Percentiles rank a stretch among this genome's conserved stretches.
These are phyloP conservation scores for Geoglossum cookeanum DNA, from an alignment of 2,329 filamentous ascomycete genomes.

Conservation along the genomic window DNA sequence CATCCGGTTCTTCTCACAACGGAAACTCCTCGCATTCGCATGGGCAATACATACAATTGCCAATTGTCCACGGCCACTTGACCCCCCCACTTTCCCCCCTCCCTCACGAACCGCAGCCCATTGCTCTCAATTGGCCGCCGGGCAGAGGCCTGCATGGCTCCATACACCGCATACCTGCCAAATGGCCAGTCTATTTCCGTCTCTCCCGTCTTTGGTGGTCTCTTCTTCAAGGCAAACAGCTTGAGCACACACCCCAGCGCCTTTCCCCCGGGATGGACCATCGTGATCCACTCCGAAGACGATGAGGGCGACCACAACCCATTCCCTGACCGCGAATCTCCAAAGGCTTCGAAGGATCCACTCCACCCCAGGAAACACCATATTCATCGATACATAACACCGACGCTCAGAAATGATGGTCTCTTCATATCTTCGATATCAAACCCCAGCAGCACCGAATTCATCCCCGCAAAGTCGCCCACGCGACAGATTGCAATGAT, in stretches of 20 bases:
- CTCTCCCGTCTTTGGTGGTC: constrained; percentile 73
- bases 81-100: neutral
- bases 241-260: constrained; percentile 46
- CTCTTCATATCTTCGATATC: constrained; percentile 87
- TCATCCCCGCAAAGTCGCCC: constrained; percentile 59
- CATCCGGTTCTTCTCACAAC: too few species aligned
- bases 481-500: constrained; percentile 90
- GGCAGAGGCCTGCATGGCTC: neutral
- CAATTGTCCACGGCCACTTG: neutral
- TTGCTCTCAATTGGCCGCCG: neutral
- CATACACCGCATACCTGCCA: constrained; percentile 45
- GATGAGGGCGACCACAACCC: constrained; percentile 17
- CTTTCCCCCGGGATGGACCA: constrained; percentile 77
- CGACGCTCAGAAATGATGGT: constrained; percentile 60
- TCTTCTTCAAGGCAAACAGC: constrained; percentile 74
- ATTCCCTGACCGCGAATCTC: constrained; percentile 2
- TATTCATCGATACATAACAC: constrained; percentile 48
- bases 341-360: constrained; percentile 3
- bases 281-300: constrained; percentile 58
- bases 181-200: constrained; percentile 75
- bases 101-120: neutral
- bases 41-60: too few species aligned
- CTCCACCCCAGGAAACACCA: constrained; percentile 18
- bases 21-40: too few species aligned
- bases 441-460: constrained; percentile 61